Base-by-base conservation (phyloP, 441 rosid species). In the Croton laevigatus region DNA sequence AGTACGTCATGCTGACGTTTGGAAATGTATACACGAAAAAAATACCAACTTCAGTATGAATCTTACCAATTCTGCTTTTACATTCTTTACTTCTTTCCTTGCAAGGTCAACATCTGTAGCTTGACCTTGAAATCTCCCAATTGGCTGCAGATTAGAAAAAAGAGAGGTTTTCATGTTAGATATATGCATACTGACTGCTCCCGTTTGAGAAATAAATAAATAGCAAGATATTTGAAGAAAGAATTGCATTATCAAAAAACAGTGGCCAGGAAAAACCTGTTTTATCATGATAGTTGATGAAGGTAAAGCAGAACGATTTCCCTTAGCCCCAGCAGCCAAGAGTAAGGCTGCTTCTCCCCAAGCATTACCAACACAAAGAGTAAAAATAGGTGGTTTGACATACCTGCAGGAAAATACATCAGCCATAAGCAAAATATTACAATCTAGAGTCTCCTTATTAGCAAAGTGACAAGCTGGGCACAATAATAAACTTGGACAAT, bases 331-430 rank as follows among this genome's bases (percentile, higher is more conserved):
- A 48, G 98, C 96, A 75, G 98, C 93, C 84, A 94, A 81, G 73
- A 86, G 93, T 27, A 27, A 82, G 51, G 98, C 96, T 68, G 97
- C 99, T 86, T 94, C 99, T 72, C 97, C 99, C 99, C 98, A 90
- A 71, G 99, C 98, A 81, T 89, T 90, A 65, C 97, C 98, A 46
- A 90, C 93, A 72, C 98, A 94, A 0, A 94, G 91, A 64, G 99
- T 94, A 78, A 87, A 90, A 76, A 94, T 89, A 36, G 96, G 98
- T 44, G 94, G 85, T 75, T 85, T 85, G 45, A 88, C 88, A 84
- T 83, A 84, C 75, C 99, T 92, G 87, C 70, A 77, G 61, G 23
- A n/a, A 46, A 59, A 55, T 42, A 76, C 14, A 17, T 63, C 57
- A 58, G 32, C 61, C 32, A 75, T 54, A 42, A 49, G 64, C 27